phyloP scores from a whole-genome alignment of 148 eudicot genomes.

The Diospyros kaki region DNA sequence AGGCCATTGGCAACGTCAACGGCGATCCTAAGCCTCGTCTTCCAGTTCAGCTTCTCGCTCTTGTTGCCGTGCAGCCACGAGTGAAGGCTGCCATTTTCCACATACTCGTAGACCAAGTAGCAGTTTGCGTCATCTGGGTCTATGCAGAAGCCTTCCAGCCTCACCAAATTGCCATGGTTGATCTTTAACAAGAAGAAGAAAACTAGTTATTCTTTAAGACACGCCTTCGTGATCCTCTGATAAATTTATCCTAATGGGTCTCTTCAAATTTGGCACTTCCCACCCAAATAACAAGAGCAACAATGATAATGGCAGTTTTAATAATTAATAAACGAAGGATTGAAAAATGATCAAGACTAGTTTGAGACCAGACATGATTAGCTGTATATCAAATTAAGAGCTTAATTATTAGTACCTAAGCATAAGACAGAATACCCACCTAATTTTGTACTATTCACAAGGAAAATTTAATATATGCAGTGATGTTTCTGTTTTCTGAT shows the following conservation, averaged over 20 bases:
- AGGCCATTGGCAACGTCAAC: conserved; percentile 87
- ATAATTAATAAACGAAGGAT: not conserved
- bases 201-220: too few relatives aligned
- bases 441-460: not conserved
- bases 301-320: not conserved
- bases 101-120: conserved; percentile 78
- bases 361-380: too few relatives aligned
- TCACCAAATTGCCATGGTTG: conserved; percentile 85
- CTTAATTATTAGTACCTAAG: conserved; percentile 1
- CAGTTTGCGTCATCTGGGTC: conserved; percentile 79
- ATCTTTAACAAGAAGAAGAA: conserved; percentile 41
- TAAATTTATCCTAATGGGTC: not conserved
- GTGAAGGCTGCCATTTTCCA: conserved; percentile 78
- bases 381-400: too few relatives aligned
- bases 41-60: conserved; percentile 55
- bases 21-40: conserved; percentile 61
- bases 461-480: not conserved
- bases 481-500: not conserved
- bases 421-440: conserved; percentile 17
- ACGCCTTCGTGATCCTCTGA: not conserved
- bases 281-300: too few relatives aligned
- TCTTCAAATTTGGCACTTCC: too few relatives aligned
- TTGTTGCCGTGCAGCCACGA: conserved; percentile 60
- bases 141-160: conserved; percentile 86
- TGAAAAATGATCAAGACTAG: too few relatives aligned